Percentiles rank a stretch among this genome's conserved stretches.
Evolutionary conservation across 2,329 filamentous ascomycete species (phyloP).

Genomic region (Ceratocystis lukuohia): DNA sequence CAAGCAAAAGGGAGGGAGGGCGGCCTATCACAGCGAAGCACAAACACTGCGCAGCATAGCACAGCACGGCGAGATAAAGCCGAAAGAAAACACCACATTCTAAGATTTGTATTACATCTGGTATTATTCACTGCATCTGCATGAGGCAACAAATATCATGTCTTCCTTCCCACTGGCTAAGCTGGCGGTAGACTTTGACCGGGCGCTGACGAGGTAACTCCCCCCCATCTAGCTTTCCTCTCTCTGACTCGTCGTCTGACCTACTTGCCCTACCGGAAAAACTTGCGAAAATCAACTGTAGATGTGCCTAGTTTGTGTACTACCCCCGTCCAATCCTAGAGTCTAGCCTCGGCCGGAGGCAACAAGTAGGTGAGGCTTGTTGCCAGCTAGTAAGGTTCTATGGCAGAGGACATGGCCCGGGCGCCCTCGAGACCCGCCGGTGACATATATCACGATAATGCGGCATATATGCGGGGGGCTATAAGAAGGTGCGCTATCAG

Average conservation of each 20-base stretch:
- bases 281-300: neutral
- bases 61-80: neutral
- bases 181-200: too few relatives aligned
- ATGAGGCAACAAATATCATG: neutral
- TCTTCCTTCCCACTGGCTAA: neutral
- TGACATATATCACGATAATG: slow-evolving; percentile 5
- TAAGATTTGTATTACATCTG: neutral
- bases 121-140: neutral
- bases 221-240: neutral
- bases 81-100: neutral
- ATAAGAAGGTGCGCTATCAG: neutral
- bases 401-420: neutral
- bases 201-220: too few relatives aligned
- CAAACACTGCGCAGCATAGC: too few relatives aligned
- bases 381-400: neutral
- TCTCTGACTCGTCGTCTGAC: neutral
- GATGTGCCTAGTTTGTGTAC: neutral
- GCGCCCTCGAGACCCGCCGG: neutral
- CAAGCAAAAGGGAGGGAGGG: neutral
- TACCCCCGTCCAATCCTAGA: neutral
- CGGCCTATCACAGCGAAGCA: neutral
- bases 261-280: neutral
- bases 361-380: neutral
- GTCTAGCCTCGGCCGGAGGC: slow-evolving; percentile 1
- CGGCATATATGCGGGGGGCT: slow-evolving; percentile 6